A percentile compares a stretch with the other conserved stretches of the same genome.
These are phyloP conservation scores for Acmispon strigosus DNA, from an alignment of 306 rosid species.

Conservation along the genomic window DNA sequence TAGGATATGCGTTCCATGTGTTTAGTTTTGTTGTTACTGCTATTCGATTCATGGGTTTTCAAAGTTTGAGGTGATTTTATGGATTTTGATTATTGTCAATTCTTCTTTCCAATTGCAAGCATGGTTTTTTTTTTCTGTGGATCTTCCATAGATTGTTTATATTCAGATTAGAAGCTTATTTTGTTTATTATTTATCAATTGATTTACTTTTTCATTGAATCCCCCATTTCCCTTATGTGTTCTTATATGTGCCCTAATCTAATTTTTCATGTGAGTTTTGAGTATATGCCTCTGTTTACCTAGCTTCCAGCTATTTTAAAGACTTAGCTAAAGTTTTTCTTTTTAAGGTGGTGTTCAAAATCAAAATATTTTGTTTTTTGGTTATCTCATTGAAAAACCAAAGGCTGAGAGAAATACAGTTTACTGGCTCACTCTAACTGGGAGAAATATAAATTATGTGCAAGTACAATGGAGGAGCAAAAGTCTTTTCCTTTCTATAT, in stretches of 20 bases:
- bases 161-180: not conserved
- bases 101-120: conserved; percentile 14
- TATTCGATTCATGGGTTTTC: conserved; percentile 21
- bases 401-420: not conserved
- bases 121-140: conserved; percentile 31
- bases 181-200: conserved; percentile 8
- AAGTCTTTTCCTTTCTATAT: not conserved
- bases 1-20: conserved; percentile 13
- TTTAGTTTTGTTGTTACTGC: not conserved
- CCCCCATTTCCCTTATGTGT: not conserved
- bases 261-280: not conserved
- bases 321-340: not conserved
- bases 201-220: conserved; percentile 10
- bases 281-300: conserved; percentile 11
- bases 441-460: not conserved
- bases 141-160: conserved; percentile 23
- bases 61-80: conserved; percentile 14
- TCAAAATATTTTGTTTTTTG: not conserved
- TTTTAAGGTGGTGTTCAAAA: not conserved
- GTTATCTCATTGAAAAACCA: not conserved
- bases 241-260: conserved; percentile 23
- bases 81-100: conserved; percentile 2
- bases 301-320: not conserved
- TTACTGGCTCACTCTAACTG: not conserved
- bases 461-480: not conserved